Base-by-base conservation (phyloP, 2,329 filamentous ascomycete genomes). In the Penicillium sp. region DNA sequence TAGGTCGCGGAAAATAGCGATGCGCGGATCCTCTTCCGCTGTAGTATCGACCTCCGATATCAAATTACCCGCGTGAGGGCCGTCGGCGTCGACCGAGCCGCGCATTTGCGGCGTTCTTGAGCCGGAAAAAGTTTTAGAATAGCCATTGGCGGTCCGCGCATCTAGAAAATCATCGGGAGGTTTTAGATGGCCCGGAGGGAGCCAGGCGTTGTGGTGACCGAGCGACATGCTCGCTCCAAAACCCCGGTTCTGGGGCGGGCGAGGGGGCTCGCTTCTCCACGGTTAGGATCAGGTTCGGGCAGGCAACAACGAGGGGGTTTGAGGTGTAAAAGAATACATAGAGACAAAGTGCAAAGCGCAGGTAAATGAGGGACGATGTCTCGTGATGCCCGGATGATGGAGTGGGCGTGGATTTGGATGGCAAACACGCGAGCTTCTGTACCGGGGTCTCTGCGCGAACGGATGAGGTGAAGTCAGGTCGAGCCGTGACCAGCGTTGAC, bases 1-100 rank as follows among this genome's bases (percentile, higher is more conserved):
- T 59, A 93, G 82, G 61, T 92, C 88, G 75, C 88, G 87, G 78
- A 97, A 95, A 73, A 89, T 83, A 72, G 87, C 84, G 78, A 90
- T 76, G 72, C 82, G 89, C 75, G 88, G 85, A 69, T 86, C 85
- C 75, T 93, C 90, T 54, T 92, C 90, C 71, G 90, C 83, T 72
- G 83, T 80, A 78, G 88, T 76, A 72, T 85, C 83, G 66, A 75
- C 76, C 66, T 84, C 83, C 71, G 79, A 78, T 77, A 77, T 78
- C 78, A 79, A 75, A 75, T 78, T 79, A 67, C 74, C 81, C 73
- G 77, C 75, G 70, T 82, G 81, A 64, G 74, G 76, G 64, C 81
- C 79, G 68, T 80, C 79, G 66, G 80, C 79, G 67, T 76, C 76
- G 69, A 75, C 71, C 66, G 78, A 80, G 63, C 76, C 73, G 73